A percentile compares a stretch with the other conserved stretches of the same genome.
phyloP scores from a whole-genome alignment of 345 rosid genomes.

The Punica granatum region DNA sequence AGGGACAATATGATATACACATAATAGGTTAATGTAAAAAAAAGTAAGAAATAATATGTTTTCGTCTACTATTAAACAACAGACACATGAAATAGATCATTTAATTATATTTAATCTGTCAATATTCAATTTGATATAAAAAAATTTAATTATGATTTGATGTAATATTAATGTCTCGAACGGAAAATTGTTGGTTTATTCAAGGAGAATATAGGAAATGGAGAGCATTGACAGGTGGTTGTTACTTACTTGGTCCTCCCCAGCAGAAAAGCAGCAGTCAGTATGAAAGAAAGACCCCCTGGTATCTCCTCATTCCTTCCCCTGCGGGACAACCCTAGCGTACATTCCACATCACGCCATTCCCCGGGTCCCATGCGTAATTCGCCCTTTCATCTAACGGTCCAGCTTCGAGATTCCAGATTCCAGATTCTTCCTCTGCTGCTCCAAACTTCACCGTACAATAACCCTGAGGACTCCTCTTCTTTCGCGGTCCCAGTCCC shows the following conservation, averaged over 20 bases:
- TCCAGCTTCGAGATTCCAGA: neutral
- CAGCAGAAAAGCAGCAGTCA: neutral
- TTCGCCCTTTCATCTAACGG: neutral
- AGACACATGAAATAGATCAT: too few species aligned
- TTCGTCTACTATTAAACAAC: too few species aligned
- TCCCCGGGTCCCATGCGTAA: neutral
- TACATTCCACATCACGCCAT: neutral
- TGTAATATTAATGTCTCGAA: too few species aligned
- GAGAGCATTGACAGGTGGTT: neutral
- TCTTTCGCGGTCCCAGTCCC: conserved; percentile 4
- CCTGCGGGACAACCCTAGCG: neutral
- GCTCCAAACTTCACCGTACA: neutral
- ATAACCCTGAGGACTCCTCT: neutral
- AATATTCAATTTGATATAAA: too few species aligned
- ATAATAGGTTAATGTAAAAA: too few species aligned
- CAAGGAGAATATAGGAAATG: too few species aligned
- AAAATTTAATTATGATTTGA: too few species aligned
- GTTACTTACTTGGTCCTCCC: neutral
- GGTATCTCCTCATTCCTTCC: neutral
- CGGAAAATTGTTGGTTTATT: too few species aligned
- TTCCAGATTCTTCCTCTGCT: neutral
- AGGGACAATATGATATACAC: too few species aligned
- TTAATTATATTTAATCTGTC: too few species aligned
- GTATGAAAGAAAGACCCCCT: neutral
- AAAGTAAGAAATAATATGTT: too few species aligned